These are phyloP conservation scores for Coniochaeta prunicola DNA, from an alignment of 2,329 filamentous ascomycete genomes.

Conservation along the genomic window DNA sequence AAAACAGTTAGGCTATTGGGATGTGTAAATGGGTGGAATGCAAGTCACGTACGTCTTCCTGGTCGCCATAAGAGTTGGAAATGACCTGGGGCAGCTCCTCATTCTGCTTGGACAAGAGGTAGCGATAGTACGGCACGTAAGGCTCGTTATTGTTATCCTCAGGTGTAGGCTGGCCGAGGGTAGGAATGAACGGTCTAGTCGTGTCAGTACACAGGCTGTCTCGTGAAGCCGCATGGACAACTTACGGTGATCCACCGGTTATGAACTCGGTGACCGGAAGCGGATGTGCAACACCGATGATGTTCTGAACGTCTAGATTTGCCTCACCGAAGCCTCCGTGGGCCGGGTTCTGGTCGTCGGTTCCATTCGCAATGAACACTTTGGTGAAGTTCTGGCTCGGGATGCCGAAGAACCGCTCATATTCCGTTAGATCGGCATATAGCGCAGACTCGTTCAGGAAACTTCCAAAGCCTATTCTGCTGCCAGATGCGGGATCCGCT, in stretches of 20 bases:
- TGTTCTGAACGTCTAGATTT: constrained; percentile 30
- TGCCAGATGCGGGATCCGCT: constrained; percentile 30
- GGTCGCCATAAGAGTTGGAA: constrained; percentile 63
- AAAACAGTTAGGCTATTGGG: neutral
- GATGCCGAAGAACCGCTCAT: constrained; percentile 5
- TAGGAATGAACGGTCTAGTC: constrained; percentile 21
- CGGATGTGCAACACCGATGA: constrained; percentile 23
- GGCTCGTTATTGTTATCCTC: constrained; percentile 53
- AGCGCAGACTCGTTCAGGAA: constrained; percentile 38
- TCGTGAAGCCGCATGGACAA: constrained; percentile 7
- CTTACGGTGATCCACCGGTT: constrained; percentile 15
- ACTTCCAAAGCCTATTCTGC: constrained; percentile 35
- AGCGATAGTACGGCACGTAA: constrained; percentile 56
- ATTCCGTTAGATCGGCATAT: constrained; percentile 8
- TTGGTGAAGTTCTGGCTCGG: constrained; percentile 9
- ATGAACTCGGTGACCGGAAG: constrained; percentile 23
- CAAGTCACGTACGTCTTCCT: constrained; percentile 33
- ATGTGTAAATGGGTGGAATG: neutral
- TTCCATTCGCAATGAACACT: constrained; percentile 4
- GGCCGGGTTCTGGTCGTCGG: constrained; percentile 3
- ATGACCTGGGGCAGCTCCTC: constrained; percentile 54
- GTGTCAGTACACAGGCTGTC: constrained; percentile 24
- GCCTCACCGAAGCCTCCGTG: constrained; percentile 18
- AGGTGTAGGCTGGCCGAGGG: constrained; percentile 16
- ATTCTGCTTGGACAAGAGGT: constrained; percentile 48